Evolutionary conservation across 2,329 filamentous ascomycete species (phyloP), one percentile per base, ranked within the genome.

Genomic region (Fusarium circinatum): DNA sequence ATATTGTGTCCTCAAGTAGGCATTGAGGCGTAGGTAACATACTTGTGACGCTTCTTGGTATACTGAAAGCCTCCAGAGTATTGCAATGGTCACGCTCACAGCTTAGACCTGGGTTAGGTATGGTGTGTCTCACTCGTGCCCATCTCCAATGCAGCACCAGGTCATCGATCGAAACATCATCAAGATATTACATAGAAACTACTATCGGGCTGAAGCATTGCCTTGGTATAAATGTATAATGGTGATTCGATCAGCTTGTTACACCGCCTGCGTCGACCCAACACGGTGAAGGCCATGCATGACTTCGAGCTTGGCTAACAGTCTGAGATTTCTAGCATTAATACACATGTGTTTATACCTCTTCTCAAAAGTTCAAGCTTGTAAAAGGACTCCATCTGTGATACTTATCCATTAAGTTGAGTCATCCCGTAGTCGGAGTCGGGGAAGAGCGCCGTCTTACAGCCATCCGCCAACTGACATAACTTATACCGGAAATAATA

Each of bases 401-500:
- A 18, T 55, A 28, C 38, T 28, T 62, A 20, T 51, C 22, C 38
- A 38, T 22, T 5, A 22, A 42, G n/a, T 39, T 58, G 61, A 66
- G 61, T 65, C 48, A 58, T 38, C 41, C 36, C 41, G 41, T 6
- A 28, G 41, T 48, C 61, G 61, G 63, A 24, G 41, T 48, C 61
- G 48, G 63, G 17, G 34, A 54, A 63, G 61, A 65, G 8, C 18
- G 9, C 22, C 42, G 61, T n/a, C 38, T 51, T 44, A 48, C n/a
- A 61, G 24, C 17, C 39, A 55, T 22, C 55, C 22, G 24, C 15
- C 12, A 47, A 48, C 38, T 39, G 24, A 28, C n/a, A 45, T 24
- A 44, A 26, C 36, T 41, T 38, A 55, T 18, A 55, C 38, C 64
- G 65, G 65, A 63, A 22, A 63, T 41, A 56, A 56, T 28, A 22